Base-by-base conservation (phyloP, 2,329 filamentous ascomycete genomes). In the Diaporthe vaccinii region DNA sequence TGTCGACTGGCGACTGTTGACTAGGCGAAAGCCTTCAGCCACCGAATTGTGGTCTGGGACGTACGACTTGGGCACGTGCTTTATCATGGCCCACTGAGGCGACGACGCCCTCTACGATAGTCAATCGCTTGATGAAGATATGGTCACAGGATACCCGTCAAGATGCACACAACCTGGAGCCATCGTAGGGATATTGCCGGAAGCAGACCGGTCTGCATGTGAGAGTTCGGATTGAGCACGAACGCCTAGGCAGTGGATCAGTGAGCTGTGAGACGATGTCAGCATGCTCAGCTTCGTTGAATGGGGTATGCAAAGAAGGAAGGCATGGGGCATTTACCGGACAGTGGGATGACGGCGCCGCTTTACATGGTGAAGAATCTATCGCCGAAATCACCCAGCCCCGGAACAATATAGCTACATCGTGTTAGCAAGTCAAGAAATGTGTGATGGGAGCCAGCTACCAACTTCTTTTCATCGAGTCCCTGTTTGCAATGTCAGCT, bases 391-490 rank as follows among this genome's bases (percentile, higher is more conserved):
- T 98, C 96, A 78, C 96, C 96, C 25, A 98, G 89, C 39, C 96
- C 96, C 39, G 96, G 96, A 73, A 98, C 91, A 82, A 98, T 98
- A 84, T 98, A 98, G 84, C 96, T 98, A 83, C 78, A 49, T 76
- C 73, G 68, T 73, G 82, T 88, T 83, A 88, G 86, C 78, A 79
- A 73, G 59, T 79, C 74, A 57, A 74, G 58, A 25, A 7, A 28
- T 8, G 28, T 28, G 41, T 20, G 31, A 22, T 72, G 65, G 51
- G 44, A 58, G 68, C 34, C 28, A 61, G 67, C 59, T 75, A 88
- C 92, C 82, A 89, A 98, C 96, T 98, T 98, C 88, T 98, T 98
- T 82, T 97, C 96, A 83, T 99, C 94, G 77, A 99, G 87, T n/a
- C 97, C 96, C 87, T 92, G 78, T n/a, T 65, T 75, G 58, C 25